Base-by-base conservation (phyloP, 1,139 yeast genomes). In the Yarrowia galli region DNA sequence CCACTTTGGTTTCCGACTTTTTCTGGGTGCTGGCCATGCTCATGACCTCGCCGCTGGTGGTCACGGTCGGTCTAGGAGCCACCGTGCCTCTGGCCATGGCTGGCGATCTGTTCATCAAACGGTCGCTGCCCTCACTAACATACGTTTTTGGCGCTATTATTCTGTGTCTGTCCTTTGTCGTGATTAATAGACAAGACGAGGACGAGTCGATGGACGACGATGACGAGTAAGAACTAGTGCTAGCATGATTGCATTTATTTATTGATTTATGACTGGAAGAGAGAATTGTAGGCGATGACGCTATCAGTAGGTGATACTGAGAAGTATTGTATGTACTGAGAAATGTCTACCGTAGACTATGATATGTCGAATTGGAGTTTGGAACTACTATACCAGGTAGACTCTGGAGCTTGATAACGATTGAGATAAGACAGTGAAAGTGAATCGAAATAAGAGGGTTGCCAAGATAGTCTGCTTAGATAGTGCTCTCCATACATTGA, bases 21-120 rank as follows among this genome's bases (percentile, higher is more conserved):
- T 88, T 96, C 75, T 95, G 99, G 99, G 97, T 97, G 54, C 86
- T 92, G 72, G 97, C 98, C 0, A 96, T 93, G 84, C 82, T 95
- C 43, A 81, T 95, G 75, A 95, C 99, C 0, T 89, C 96, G 65
- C 99, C 99, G 0, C 82, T 95, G 71, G 93, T 97, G 0, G 98
- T 93, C 2, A 95, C 99, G 0, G 97, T 95, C 10, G 99, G 99
- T 0, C 82, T 95, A 56, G 89, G 97, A 35, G 86, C 95, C 72
- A 92, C 98, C 0, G 95, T 95, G 36, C 99, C 99, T 0, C 83
- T 95, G 69, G 97, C 98, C 0, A 90, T 95, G 91, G 78, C 92
- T 23, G 97, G 98, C 35, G 99, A 95, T 75, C 84, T 92, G 80
- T 70, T 91, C 4, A 80, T 92, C 71, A 89, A 90, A 74, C 86